Conservation (phyloP, 2,329 filamentous ascomycete genomes). For the Onygenales sp. region DNA sequence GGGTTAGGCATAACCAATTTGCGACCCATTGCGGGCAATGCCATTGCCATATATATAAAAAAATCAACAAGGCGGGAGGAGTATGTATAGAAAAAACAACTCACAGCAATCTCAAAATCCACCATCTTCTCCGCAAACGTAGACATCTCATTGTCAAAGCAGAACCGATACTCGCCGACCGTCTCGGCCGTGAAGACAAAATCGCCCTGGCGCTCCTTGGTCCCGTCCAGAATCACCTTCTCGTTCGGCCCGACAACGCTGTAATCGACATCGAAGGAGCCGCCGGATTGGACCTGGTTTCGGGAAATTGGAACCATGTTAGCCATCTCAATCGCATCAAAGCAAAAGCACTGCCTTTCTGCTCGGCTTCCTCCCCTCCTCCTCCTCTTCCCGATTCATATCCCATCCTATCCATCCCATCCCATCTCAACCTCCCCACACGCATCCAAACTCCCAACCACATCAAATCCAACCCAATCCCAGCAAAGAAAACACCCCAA, state of each 20-base stretch:
- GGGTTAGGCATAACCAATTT: too few species aligned
- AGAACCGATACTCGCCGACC: slow-evolving; percentile 85
- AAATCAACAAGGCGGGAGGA: not conserved
- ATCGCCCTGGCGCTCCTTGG: slow-evolving; percentile 90
- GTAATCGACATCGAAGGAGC: slow-evolving; percentile 96
- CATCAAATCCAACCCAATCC: not conserved
- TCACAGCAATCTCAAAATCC: slow-evolving; percentile 91
- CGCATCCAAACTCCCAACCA: not conserved
- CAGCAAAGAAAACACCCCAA: not conserved
- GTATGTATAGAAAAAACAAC: slow-evolving; percentile 23
- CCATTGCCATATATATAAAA: not conserved
- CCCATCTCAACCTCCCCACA: not conserved
- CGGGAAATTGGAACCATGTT: not conserved
- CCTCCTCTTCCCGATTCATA: not conserved
- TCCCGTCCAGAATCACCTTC: slow-evolving; percentile 72
- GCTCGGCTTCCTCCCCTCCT: not conserved
- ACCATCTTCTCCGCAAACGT: slow-evolving; percentile 96
- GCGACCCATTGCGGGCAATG: too few species aligned
- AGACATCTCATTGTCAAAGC: slow-evolving; percentile 98
- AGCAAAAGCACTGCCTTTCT: not conserved
- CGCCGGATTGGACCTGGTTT: slow-evolving; percentile 88
- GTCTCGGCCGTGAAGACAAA: slow-evolving; percentile 94
- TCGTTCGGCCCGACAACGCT: slow-evolving; percentile 71
- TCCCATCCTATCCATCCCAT: not conserved
- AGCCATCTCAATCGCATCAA: not conserved